Conservation (phyloP, 2,329 filamentous ascomycete species). For the Cercospora sojina region DNA sequence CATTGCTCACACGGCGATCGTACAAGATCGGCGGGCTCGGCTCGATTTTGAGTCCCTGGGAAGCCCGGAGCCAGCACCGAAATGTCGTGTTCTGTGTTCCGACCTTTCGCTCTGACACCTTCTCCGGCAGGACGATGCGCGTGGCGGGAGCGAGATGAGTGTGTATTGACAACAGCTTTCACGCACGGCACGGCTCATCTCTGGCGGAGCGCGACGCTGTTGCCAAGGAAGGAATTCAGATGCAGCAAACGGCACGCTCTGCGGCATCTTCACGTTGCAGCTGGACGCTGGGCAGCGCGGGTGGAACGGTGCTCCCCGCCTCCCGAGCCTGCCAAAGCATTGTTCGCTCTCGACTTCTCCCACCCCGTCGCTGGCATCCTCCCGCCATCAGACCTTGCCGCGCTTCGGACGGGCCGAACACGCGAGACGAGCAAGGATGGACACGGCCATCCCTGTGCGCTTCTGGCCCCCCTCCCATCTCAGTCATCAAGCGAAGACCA, state of each 20-base stretch:
- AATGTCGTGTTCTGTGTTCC: background rate
- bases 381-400: background rate
- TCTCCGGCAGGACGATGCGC: background rate
- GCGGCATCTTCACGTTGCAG: background rate
- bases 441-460: background rate
- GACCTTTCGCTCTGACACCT: background rate
- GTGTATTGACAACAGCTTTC: background rate
- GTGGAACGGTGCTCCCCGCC: background rate
- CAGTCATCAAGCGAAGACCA: background rate
- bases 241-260: background rate
- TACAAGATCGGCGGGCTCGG: background rate
- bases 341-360: background rate
- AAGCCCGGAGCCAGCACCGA: background rate
- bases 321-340: background rate
- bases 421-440: slow-evolving; percentile 12
- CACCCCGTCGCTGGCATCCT: background rate
- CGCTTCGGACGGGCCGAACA: slow-evolving; percentile 13
- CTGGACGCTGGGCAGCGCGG: background rate
- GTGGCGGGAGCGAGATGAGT: background rate
- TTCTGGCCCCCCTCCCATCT: background rate
- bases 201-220: background rate
- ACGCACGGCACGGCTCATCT: background rate
- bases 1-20: background rate
- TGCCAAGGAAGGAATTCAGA: background rate
- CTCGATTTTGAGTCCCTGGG: background rate